A percentile compares a stretch with the other conserved stretches of the same genome.
These are phyloP conservation scores for Ambrosiella xylebori DNA, from an alignment of 2,329 filamentous ascomycete species.

Conservation along the genomic window DNA sequence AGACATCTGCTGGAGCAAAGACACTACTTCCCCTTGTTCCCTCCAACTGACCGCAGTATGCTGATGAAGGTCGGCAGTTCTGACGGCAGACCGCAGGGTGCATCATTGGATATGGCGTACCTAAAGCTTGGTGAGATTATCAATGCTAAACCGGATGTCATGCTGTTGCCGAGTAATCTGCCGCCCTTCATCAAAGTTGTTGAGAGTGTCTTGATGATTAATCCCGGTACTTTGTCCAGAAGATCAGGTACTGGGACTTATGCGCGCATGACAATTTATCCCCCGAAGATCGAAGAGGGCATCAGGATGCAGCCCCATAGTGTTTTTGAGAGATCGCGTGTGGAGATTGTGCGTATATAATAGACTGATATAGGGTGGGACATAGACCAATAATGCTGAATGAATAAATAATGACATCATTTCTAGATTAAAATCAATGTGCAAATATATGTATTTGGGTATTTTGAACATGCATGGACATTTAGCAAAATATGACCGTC, in stretches of 20 bases:
- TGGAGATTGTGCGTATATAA: constrained; percentile 70
- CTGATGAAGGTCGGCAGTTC: constrained; percentile 47
- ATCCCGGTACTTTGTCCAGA: constrained; percentile 77
- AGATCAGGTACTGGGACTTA: constrained; percentile 71
- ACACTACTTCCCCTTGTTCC: constrained; percentile 81
- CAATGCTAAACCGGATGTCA: constrained; percentile 65
- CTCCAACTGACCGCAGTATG: constrained; percentile 51
- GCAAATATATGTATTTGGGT: not conserved
- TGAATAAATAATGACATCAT: constrained; percentile 1
- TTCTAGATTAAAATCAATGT: not conserved
- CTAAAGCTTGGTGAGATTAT: constrained; percentile 83
- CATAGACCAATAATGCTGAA: not conserved
- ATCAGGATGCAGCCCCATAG: constrained; percentile 50
- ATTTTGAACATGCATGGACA: not conserved
- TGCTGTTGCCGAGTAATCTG: constrained; percentile 67
- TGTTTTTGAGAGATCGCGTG: constrained; percentile 65
- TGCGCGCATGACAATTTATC: constrained; percentile 59
- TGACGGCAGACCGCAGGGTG: constrained; percentile 47
- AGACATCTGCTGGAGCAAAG: constrained; percentile 73
- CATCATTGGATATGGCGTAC: constrained; percentile 68
- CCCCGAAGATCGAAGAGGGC: constrained; percentile 38
- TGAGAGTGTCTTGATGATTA: constrained; percentile 76
- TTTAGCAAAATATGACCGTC: constrained; percentile 14
- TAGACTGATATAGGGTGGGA: not conserved
- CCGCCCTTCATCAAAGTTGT: constrained; percentile 84